These are phyloP conservation scores for Spongiforma sp. DNA, from an alignment of 1,284 basidiomycete genomes.

Conservation along the genomic window DNA sequence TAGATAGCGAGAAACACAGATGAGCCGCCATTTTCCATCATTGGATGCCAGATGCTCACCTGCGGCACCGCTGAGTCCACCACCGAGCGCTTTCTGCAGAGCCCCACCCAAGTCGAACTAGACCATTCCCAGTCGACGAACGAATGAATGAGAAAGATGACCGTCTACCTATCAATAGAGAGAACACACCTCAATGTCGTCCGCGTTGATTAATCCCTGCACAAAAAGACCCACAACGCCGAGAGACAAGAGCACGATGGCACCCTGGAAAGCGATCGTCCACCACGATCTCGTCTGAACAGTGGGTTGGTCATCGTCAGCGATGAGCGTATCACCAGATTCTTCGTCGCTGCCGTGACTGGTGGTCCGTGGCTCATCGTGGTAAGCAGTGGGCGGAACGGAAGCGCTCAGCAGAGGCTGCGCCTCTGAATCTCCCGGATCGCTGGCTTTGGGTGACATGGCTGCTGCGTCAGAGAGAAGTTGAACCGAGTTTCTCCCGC, in stretches of 20 bases:
- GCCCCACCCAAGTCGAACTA: slow-evolving; percentile 82
- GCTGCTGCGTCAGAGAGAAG: too few relatives aligned
- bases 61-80: slow-evolving; percentile 85
- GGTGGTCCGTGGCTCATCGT: slow-evolving; percentile 1
- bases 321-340: not conserved
- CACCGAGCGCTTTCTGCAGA: slow-evolving; percentile 80
- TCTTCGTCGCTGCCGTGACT: slow-evolving; percentile 28
- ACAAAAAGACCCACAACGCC: slow-evolving; percentile 58
- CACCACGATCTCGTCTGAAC: slow-evolving; percentile 18
- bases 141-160: slow-evolving; percentile 13
- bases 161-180: not conserved
- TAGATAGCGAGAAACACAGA: slow-evolving; percentile 25
- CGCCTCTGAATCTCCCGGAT: too few relatives aligned
- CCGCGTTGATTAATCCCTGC: slow-evolving; percentile 71
- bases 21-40: not conserved
- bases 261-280: slow-evolving; percentile 34
- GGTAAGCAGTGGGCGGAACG: slow-evolving; percentile 20
- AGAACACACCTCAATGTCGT: slow-evolving; percentile 63
- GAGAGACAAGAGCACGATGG: slow-evolving; percentile 41
- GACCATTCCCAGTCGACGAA: not conserved
- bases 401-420: slow-evolving; percentile 29
- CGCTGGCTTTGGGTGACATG: too few relatives aligned
- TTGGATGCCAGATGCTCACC: slow-evolving; percentile 43
- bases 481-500: too few relatives aligned
- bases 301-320: not conserved